Conservation (phyloP, 495 filamentous ascomycete species). For the Clavariopsis aquatica region DNA sequence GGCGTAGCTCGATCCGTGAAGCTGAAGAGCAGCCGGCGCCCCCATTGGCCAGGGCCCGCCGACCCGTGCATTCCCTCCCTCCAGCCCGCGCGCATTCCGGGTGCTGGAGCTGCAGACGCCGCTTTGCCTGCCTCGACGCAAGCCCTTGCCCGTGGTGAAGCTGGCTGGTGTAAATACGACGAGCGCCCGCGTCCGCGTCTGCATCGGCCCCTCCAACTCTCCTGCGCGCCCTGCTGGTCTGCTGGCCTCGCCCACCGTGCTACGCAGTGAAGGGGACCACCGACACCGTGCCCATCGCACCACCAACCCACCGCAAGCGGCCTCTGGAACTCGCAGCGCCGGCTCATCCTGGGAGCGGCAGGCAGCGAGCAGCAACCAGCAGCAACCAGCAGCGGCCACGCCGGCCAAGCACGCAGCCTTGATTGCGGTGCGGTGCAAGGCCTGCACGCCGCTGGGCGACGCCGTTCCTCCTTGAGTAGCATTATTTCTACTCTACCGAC, state of each 20-base stretch:
- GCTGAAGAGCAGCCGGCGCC: not conserved
- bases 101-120: not conserved
- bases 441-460: too few relatives aligned
- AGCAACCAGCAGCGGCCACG: slow-evolving; percentile 5
- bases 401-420: not conserved
- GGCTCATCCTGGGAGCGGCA: not conserved
- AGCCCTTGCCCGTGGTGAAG: slow-evolving; percentile 11
- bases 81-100: too few relatives aligned
- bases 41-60: too few relatives aligned
- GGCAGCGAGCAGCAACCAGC: too few relatives aligned
- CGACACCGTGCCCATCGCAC: not conserved
- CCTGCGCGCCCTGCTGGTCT: not conserved
- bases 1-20: slow-evolving; percentile 1
- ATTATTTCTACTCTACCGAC: too few relatives aligned
- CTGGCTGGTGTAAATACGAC: slow-evolving; percentile 7
- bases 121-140: slow-evolving; percentile 22
- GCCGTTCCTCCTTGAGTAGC: too few relatives aligned
- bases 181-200: not conserved
- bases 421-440: not conserved
- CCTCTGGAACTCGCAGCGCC: slow-evolving; percentile 23
- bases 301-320: slow-evolving; percentile 10
- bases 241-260: too few relatives aligned
- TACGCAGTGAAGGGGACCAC: not conserved
- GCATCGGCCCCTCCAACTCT: not conserved
- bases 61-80: not conserved